These are phyloP conservation scores for Pleurotus djamor DNA, from an alignment of 768 basidiomycete species.

Conservation along the genomic window DNA sequence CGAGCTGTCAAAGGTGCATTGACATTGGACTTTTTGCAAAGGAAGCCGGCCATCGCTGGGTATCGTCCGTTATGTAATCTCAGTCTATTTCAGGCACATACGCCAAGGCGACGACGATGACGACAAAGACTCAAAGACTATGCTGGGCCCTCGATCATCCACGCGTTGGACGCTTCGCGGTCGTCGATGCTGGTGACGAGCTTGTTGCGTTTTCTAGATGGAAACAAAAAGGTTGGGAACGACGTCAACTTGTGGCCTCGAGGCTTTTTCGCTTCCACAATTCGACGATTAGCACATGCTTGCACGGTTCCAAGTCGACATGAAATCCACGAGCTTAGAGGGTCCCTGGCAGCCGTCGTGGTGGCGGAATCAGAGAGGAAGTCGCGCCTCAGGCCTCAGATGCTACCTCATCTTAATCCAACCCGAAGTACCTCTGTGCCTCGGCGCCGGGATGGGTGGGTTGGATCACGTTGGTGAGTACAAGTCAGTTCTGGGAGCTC, in stretches of 20 bases:
- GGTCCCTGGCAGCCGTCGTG: neutral
- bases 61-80: conserved; percentile 3
- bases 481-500: too few relatives aligned
- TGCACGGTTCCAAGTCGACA: neutral
- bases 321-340: neutral
- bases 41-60: conserved; percentile 49
- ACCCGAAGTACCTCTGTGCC: too few relatives aligned
- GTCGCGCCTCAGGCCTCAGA: neutral
- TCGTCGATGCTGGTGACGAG: neutral
- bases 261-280: neutral
- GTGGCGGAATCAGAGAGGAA: neutral
- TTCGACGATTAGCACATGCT: neutral
- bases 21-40: conserved; percentile 48
- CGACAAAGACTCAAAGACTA: neutral
- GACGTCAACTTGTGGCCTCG: neutral
- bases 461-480: too few relatives aligned
- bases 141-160: conserved; percentile 2
- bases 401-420: too few relatives aligned
- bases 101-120: conserved; percentile 4
- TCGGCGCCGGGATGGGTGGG: too few relatives aligned
- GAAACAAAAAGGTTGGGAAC: neutral
- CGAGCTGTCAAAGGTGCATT: too few relatives aligned
- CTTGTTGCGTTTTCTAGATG: neutral
- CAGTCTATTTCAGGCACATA: neutral
- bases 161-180: neutral